Base-by-base conservation (phyloP, 441 rosid species). In the Bruguiera hainesii region DNA sequence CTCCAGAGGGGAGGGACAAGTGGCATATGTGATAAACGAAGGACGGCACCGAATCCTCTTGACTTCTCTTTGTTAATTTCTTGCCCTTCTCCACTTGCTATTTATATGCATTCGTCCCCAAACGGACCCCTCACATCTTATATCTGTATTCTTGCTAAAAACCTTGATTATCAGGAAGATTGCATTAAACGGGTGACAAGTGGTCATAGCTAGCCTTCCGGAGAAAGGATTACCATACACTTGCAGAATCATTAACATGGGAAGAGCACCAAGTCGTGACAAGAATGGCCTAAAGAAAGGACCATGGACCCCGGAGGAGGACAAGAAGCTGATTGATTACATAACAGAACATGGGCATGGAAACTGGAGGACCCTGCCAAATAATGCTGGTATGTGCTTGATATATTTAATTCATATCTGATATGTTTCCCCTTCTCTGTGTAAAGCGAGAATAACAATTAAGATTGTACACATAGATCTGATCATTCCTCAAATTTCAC, bases 21-120 rank as follows among this genome's bases (percentile, higher is more conserved):
- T 91, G 30, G 84, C 80, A 77, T 58, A 51, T 30, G 55, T 53
- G 58, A 75, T 70, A 63, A 79, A 63, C 72, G 60, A 80, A 70
- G 97, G 95, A 82, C 93, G 96, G 97, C 85, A 85, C 97, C 97
- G 85, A 87, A 88, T 83, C 82, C 67, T 51, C 74, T 85, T 85
- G 90, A 84, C 88, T 81, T 84, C 0, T 57, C 65, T 64, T 77
- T 9, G 75, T 73, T 33, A 7, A 33, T 7, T 65, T 61, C 66
- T 51, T 56, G 0, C 68, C 68, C 65, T 65, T 64, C 71, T 4
- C 42, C 51, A 46, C 48, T 21, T 57, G 37, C 65, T 87, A 85
- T 90, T 71, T 79, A 88, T 79, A 82, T 75, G n/a, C 25, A 76
- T 25, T 60, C 61, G 66, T 56, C 11, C 31, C 62, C 71, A 46